Percentiles rank a stretch among this genome's conserved stretches.
Evolutionary conservation across 495 filamentous ascomycete species (phyloP).

Genomic region (Rusavskia elegans): DNA sequence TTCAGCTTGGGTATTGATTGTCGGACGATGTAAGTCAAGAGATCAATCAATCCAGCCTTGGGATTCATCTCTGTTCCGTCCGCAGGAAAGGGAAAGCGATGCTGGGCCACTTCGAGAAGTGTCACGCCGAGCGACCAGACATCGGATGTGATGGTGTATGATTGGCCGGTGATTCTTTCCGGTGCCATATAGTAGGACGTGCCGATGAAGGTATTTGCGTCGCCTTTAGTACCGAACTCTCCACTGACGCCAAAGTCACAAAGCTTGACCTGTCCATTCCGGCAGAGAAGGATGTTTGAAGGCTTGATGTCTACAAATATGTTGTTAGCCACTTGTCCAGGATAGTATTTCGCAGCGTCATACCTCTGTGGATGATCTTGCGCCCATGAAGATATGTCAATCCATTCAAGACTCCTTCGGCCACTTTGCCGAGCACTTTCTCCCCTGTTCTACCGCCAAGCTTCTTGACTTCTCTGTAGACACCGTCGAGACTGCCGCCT

Average conservation of each 20-base stretch:
- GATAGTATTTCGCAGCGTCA: not conserved
- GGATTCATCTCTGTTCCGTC: slow-evolving; percentile 86
- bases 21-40: slow-evolving; percentile 91
- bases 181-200: slow-evolving; percentile 99
- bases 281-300: slow-evolving; percentile 88
- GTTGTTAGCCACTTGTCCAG: too few relatives aligned
- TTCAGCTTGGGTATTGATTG: slow-evolving; percentile 93
- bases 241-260: slow-evolving; percentile 97
- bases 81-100: slow-evolving; percentile 93
- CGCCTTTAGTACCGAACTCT: slow-evolving; percentile 95
- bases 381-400: slow-evolving; percentile 90
- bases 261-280: slow-evolving; percentile 85
- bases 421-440: slow-evolving; percentile 95
- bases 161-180: slow-evolving; percentile 91
- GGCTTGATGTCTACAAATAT: slow-evolving; percentile 68
- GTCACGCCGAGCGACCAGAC: slow-evolving; percentile 97
- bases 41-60: slow-evolving; percentile 78
- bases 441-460: slow-evolving; percentile 89
- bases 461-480: slow-evolving; percentile 93
- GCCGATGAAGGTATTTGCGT: slow-evolving; percentile 97
- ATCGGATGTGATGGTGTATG: slow-evolving; percentile 95
- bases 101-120: slow-evolving; percentile 89
- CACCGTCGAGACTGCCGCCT: slow-evolving; percentile 83
- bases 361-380: slow-evolving; percentile 88
- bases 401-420: slow-evolving; percentile 86